Conservation (phyloP, 164 flowering plant genomes). For the Magnolia kwangsiensis region DNA sequence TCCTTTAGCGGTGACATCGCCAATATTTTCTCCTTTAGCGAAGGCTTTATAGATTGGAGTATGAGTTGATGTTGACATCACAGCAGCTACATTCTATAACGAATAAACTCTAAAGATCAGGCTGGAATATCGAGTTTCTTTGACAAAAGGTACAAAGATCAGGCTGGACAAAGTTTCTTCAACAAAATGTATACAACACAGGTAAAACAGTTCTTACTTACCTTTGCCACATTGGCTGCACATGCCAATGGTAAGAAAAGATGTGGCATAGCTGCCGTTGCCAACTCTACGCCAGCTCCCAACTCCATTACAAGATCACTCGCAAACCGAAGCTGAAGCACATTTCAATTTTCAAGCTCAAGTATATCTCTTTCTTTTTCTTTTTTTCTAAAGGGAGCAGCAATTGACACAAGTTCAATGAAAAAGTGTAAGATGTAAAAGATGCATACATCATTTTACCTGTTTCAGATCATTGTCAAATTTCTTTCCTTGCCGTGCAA, state of each 20-base stretch:
- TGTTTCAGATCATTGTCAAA: conserved; percentile 97
- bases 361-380: background rate
- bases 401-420: background rate
- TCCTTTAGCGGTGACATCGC: conserved; percentile 99
- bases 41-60: conserved; percentile 98
- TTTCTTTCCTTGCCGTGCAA: conserved; percentile 94
- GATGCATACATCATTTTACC: conserved; percentile 31
- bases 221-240: conserved; percentile 96
- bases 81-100: conserved; percentile 88
- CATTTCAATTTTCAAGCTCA: background rate
- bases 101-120: conserved; percentile 13
- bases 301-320: conserved; percentile 97
- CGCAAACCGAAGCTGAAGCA: conserved; percentile 70
- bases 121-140: background rate
- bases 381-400: background rate
- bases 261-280: conserved; percentile 89
- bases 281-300: conserved; percentile 96
- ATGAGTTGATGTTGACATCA: conserved; percentile 96
- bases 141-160: background rate
- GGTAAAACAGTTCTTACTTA: conserved; percentile 12
- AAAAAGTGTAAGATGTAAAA: background rate
- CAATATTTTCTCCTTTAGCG: conserved; percentile 97
- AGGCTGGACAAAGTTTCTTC: conserved; percentile 4
- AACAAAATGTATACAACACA: background rate
- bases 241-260: conserved; percentile 97